Evolutionary conservation across 2,329 filamentous ascomycete genomes (phyloP).

Genomic region (Ophiostoma quercus): DNA sequence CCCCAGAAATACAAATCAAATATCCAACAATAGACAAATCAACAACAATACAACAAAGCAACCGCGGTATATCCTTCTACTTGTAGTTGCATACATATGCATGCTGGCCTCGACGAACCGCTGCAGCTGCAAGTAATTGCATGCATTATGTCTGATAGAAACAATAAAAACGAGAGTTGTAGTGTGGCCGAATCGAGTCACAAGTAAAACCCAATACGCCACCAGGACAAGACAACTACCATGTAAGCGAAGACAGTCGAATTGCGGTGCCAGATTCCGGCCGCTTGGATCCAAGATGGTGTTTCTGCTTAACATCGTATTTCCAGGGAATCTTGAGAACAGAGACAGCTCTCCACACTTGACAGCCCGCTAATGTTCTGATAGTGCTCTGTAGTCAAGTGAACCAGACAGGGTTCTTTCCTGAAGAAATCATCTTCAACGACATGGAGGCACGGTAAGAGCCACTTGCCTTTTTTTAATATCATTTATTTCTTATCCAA

Average conservation of each 20-base stretch:
- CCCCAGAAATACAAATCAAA: too few species aligned
- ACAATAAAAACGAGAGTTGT: background rate
- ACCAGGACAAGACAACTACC: background rate
- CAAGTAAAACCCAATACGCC: background rate
- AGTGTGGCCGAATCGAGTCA: background rate
- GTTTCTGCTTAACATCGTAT: background rate
- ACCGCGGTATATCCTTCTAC: background rate
- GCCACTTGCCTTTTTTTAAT: too few species aligned
- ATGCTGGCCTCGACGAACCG: background rate
- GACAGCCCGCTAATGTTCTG: background rate
- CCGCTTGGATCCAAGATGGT: background rate
- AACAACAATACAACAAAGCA: background rate
- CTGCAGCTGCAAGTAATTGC: conserved; percentile 9
- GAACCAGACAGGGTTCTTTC: background rate
- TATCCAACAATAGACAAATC: background rate
- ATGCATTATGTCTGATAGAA: background rate
- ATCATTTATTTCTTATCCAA: too few species aligned
- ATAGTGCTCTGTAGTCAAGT: background rate
- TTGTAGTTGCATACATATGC: background rate
- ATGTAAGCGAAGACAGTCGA: background rate
- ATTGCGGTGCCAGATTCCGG: background rate
- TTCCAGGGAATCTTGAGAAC: background rate
- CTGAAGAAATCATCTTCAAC: background rate
- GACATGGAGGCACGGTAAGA: background rate
- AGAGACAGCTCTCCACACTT: background rate